These are phyloP conservation scores for Styphnolobium japonicum DNA, from an alignment of 306 rosid species.

Conservation along the genomic window DNA sequence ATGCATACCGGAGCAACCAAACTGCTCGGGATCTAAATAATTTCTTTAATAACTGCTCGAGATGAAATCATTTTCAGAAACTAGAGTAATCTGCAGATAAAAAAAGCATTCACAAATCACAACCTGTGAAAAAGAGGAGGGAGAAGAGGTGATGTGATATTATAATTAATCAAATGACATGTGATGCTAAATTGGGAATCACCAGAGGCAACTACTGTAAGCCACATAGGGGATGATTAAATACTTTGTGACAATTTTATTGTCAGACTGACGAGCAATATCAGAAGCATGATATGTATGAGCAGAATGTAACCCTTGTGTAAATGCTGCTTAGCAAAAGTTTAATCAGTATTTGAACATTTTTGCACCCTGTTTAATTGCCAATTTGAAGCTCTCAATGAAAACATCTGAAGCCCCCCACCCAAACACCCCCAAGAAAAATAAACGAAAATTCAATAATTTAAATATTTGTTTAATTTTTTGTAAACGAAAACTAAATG, in stretches of 20 bases:
- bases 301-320: not conserved
- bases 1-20: not conserved
- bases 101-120: not conserved
- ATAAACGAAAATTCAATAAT: not conserved
- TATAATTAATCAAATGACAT: not conserved
- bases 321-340: not conserved
- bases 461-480: not conserved
- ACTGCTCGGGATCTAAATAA: not conserved
- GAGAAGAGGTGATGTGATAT: not conserved
- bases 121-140: not conserved
- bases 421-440: not conserved
- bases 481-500: not conserved
- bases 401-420: not conserved
- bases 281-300: not conserved
- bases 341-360: not conserved
- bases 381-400: not conserved
- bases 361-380: not conserved
- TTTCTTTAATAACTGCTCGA: not conserved
- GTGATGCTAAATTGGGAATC: not conserved
- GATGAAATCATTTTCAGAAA: not conserved
- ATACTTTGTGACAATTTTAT: not conserved
- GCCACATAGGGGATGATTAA: not conserved
- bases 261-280: not conserved
- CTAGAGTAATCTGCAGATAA: conserved; percentile 12
- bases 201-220: not conserved